phyloP scores from a whole-genome alignment of 1,284 basidiomycete genomes.

The Trichosporon sp. region DNA sequence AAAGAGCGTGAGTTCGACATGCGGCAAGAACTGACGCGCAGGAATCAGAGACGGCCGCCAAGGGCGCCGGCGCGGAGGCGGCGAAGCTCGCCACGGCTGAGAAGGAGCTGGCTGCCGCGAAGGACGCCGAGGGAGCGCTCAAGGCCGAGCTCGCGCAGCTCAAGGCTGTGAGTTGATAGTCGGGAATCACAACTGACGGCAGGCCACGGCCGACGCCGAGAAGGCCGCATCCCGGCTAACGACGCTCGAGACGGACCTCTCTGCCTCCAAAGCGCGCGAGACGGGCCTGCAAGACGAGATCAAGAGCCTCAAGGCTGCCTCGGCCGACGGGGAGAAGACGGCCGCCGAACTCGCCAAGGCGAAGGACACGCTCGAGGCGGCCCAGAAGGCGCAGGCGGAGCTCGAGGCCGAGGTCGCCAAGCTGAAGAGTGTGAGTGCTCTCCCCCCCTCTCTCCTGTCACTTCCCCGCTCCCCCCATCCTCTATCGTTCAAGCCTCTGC shows the following conservation, averaged over 20 bases:
- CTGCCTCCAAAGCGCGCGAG: slow-evolving; percentile 24
- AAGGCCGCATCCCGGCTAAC: neutral
- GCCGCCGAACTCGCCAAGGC: slow-evolving; percentile 15
- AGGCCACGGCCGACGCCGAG: neutral
- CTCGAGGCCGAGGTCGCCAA: neutral
- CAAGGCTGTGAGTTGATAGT: neutral
- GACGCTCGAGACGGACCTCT: slow-evolving; percentile 22
- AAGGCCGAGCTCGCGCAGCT: neutral
- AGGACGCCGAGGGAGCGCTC: neutral
- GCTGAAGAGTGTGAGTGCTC: neutral
- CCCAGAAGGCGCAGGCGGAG: slow-evolving; percentile 1
- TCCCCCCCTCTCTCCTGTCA: neutral
- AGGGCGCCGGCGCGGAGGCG: neutral
- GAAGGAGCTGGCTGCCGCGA: neutral
- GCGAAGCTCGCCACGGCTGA: neutral
- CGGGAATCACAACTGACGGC: neutral
- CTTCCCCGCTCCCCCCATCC: neutral
- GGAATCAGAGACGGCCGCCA: neutral
- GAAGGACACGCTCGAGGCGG: slow-evolving; percentile 12
- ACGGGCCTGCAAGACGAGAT: neutral
- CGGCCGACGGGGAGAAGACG: slow-evolving; percentile 17
- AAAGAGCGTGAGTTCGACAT: neutral
- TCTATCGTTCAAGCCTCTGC: too few relatives aligned
- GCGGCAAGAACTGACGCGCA: neutral
- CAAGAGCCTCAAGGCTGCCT: slow-evolving; percentile 25